Evolutionary conservation across 1,284 basidiomycete genomes (phyloP), one percentile per base, ranked within the genome.

Genomic region (Cryptococcus sp.): DNA sequence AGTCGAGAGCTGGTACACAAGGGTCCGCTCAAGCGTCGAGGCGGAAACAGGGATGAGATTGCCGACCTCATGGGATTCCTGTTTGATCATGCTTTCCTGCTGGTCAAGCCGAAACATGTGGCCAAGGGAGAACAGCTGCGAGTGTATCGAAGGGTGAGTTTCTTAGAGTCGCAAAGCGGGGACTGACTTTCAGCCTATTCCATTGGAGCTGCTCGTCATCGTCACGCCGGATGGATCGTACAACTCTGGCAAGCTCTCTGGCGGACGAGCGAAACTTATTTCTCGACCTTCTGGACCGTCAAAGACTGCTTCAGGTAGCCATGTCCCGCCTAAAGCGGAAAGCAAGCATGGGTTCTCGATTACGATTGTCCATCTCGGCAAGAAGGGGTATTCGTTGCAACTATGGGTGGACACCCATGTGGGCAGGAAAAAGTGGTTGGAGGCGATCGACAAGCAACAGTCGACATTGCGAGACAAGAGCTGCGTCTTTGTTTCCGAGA

Each of bases 61-160:
- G 85, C 91, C 6, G 94, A 98, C 68, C 77, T 97, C 47, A 82
- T 91, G 60, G 86, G 95, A 4, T 97, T 95, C 77, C 75, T 98
- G 58, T 97, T 99, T 65, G 95, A 98, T 69, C 94, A 99, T 73
- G 93, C 93, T 0, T 75, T 99, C 46, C 76, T 99, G 39, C 89
- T 98, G 80, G 92, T 89, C 57, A 98, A 98, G 76, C 81, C 84
- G 62, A 93, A 82, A 69, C 87, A 72, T 66, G 84, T 77, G 44
- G 87, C 86, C 72, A 93, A 94, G 72, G 84, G 85, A 49, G 93
- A 97, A 60, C 87, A 93, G 63, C 86, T 84, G 73, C 91, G 91
- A 68, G 94, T 97, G 21, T 95, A 95, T 68, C 85, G 92, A 58
- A 82, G 87, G 60, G 90, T 93, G 65, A 68, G 85, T 77, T 1